phyloP scores from a whole-genome alignment of 768 basidiomycete genomes.

The Galerina marginata region DNA sequence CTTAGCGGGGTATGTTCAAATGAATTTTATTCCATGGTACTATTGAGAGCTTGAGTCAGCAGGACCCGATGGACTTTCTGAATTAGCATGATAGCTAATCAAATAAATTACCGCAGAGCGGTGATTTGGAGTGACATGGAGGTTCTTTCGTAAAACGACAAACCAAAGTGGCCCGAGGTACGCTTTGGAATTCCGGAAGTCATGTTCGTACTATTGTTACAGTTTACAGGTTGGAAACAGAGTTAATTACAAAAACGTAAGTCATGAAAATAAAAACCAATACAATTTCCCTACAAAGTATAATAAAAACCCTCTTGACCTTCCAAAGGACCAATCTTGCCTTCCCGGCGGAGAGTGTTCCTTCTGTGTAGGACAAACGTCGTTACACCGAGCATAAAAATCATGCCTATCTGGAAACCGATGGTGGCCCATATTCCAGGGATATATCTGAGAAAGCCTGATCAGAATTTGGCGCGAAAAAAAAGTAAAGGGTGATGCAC shows the following conservation, averaged over 20 bases:
- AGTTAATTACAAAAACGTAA: too few species aligned
- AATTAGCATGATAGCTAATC: too few species aligned
- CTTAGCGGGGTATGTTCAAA: neutral
- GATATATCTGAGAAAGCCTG: conserved; percentile 26
- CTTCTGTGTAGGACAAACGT: conserved; percentile 33
- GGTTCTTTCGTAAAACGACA: too few species aligned
- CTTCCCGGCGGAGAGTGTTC: conserved; percentile 38
- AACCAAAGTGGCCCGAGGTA: too few species aligned
- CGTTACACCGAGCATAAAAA: conserved; percentile 32
- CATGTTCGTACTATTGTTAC: too few species aligned
- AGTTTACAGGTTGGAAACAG: too few species aligned
- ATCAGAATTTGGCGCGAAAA: neutral
- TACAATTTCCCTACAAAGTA: conserved; percentile 27
- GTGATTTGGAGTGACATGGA: too few species aligned
- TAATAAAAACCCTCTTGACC: conserved; percentile 42
- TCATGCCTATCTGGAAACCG: conserved; percentile 39
- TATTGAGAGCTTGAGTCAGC: too few species aligned
- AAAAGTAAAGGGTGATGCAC: conserved; percentile 3
- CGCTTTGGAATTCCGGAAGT: too few species aligned
- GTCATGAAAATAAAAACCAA: too few species aligned
- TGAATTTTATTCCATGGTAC: neutral
- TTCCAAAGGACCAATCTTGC: conserved; percentile 36
- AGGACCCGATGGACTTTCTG: too few species aligned
- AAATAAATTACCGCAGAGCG: too few species aligned
- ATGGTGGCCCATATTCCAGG: conserved; percentile 43